Conservation (phyloP, 2,329 filamentous ascomycete genomes). For the Talaromyces sp. region DNA sequence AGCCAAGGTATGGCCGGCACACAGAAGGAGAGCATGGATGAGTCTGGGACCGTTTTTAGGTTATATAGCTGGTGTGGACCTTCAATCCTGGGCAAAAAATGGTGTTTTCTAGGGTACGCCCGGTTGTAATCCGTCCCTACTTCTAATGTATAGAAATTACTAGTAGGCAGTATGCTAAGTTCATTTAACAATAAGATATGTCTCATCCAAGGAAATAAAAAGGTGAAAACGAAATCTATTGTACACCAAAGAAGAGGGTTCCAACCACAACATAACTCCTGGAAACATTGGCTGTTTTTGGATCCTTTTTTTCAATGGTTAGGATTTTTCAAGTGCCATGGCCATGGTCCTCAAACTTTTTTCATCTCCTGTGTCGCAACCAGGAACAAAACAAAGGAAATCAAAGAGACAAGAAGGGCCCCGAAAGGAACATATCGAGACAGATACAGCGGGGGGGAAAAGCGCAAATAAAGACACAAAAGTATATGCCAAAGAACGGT, state of each 20-base stretch:
- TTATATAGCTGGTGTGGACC: constrained; percentile 9
- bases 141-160: background rate
- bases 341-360: background rate
- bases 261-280: background rate
- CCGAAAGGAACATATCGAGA: background rate
- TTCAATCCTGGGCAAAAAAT: background rate
- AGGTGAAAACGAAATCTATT: constrained; percentile 13
- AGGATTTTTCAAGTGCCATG: background rate
- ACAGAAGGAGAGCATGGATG: constrained; percentile 9
- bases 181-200: constrained; percentile 6
- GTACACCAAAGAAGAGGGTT: constrained; percentile 13
- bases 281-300: background rate
- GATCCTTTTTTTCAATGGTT: background rate
- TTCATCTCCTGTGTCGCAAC: background rate
- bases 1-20: background rate
- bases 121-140: too few relatives aligned
- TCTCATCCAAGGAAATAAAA: constrained; percentile 9
- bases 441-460: background rate
- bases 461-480: background rate
- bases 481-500: constrained; percentile 5
- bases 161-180: background rate
- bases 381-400: background rate
- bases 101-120: too few relatives aligned
- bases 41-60: constrained; percentile 11
- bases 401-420: background rate